phyloP scores from a whole-genome alignment of 768 basidiomycete species.

The Nidula microcarpa region DNA sequence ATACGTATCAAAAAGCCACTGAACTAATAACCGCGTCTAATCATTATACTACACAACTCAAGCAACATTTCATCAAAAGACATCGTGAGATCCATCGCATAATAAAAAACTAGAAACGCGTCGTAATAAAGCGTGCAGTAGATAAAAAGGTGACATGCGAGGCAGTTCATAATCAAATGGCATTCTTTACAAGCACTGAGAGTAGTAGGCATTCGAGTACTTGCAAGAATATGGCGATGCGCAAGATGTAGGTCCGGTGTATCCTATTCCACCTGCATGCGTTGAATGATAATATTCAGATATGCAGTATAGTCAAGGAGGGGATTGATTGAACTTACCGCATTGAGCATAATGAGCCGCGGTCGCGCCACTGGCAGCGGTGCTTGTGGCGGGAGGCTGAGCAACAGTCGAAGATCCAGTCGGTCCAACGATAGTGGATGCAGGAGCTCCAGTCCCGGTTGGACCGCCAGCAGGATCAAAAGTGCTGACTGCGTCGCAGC shows the following conservation, averaged over 20 bases:
- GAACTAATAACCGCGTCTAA: no score
- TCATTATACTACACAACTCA: no score
- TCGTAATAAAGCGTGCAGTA: no score
- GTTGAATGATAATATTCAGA: neutral
- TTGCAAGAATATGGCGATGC: slow-evolving; percentile 1
- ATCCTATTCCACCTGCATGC: neutral
- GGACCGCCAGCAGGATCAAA: neutral
- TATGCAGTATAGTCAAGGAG: neutral
- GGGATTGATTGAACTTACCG: neutral
- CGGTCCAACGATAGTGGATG: neutral
- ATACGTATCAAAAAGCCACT: no score
- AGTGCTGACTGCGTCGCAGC: slow-evolving; percentile 8
- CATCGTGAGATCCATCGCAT: no score
- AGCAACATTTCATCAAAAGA: no score
- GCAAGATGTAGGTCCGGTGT: slow-evolving; percentile 1
- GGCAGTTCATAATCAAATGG: no score
- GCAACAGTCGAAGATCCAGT: neutral
- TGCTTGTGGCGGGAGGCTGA: neutral
- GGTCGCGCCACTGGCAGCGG: neutral
- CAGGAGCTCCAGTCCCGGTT: neutral
- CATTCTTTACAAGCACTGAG: slow-evolving; percentile 9
- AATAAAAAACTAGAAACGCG: no score
- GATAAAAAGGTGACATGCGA: no score
- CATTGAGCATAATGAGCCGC: neutral
- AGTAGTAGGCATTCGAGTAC: neutral